A percentile compares a stretch with the other conserved stretches of the same genome.
Conservation (phyloP, 2,329 filamentous ascomycete genomes). For the Neonectria magnoliae region DNA sequence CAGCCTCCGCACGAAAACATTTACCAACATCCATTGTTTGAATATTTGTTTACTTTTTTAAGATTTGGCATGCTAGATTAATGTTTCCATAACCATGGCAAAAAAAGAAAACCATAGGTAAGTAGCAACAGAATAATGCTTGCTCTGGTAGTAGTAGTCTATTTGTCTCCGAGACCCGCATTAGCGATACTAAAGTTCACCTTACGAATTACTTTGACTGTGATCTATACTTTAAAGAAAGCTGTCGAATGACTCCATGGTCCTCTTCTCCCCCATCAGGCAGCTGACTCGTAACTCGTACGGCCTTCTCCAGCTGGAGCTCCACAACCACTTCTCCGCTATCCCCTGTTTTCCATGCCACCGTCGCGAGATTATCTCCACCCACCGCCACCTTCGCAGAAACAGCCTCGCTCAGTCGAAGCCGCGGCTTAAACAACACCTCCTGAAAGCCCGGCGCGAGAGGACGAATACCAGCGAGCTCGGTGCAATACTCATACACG, state of each 20-base stretch:
- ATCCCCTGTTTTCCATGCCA: conserved; percentile 10
- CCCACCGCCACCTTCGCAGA: conserved; percentile 20
- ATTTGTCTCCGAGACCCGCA: too few relatives aligned
- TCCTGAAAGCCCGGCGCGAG: conserved; percentile 9
- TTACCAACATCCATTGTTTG: too few relatives aligned
- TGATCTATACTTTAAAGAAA: background rate
- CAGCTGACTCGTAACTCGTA: conserved; percentile 14
- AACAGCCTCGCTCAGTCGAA: conserved; percentile 10
- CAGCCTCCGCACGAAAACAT: too few relatives aligned
- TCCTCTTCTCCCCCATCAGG: conserved; percentile 10
- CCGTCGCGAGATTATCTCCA: conserved; percentile 13
- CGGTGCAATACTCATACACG: conserved; percentile 25
- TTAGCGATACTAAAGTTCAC: too few relatives aligned
- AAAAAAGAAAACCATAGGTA: too few relatives aligned
- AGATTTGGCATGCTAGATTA: rapidly evolving
- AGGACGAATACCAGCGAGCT: conserved; percentile 21
- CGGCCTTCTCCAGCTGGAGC: conserved; percentile 10
- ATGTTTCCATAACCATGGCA: too few relatives aligned
- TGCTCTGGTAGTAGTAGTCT: too few relatives aligned
- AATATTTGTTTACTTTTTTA: too few relatives aligned
- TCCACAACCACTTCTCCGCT: conserved; percentile 2
- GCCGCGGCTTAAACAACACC: conserved; percentile 23
- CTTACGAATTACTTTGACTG: background rate
- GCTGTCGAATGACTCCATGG: conserved; percentile 4
- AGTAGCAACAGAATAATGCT: too few relatives aligned